Conservation (phyloP, 257 asterid genomes). For the Scutellaria barbata region DNA sequence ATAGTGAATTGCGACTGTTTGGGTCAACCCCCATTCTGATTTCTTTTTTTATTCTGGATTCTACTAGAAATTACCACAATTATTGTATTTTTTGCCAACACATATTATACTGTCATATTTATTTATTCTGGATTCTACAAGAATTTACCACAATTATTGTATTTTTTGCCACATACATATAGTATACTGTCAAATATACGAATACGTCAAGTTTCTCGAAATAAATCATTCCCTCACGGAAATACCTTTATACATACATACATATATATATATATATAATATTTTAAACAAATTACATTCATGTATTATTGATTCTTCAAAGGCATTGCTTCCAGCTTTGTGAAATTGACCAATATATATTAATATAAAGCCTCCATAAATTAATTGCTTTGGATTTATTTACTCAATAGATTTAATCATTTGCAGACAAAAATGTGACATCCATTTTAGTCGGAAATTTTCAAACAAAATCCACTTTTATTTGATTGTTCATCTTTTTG, state of each 20-base stretch:
- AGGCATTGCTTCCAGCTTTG: constrained; percentile 4
- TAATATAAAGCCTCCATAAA: neutral
- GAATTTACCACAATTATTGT: neutral
- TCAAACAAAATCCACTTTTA: constrained; percentile 29
- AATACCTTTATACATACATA: no score
- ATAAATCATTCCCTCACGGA: no score
- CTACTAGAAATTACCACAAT: neutral
- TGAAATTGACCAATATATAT: neutral
- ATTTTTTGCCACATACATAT: no score
- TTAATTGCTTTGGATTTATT: neutral
- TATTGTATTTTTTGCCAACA: no score
- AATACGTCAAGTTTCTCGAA: no score
- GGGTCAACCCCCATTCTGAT: neutral
- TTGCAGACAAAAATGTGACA: constrained; percentile 42
- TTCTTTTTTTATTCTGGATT: neutral
- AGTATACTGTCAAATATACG: no score
- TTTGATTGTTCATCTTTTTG: constrained; percentile 16
- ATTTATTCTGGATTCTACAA: neutral
- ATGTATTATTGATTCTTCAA: neutral
- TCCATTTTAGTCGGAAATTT: constrained; percentile 33
- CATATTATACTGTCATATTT: no score
- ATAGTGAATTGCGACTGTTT: constrained; percentile 16
- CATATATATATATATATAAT: no score
- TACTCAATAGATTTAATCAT: constrained; percentile 4
- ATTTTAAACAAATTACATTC: no score